Evolutionary conservation across 1,284 basidiomycete species (phyloP).

Genomic region (Moniliophthora roreri): DNA sequence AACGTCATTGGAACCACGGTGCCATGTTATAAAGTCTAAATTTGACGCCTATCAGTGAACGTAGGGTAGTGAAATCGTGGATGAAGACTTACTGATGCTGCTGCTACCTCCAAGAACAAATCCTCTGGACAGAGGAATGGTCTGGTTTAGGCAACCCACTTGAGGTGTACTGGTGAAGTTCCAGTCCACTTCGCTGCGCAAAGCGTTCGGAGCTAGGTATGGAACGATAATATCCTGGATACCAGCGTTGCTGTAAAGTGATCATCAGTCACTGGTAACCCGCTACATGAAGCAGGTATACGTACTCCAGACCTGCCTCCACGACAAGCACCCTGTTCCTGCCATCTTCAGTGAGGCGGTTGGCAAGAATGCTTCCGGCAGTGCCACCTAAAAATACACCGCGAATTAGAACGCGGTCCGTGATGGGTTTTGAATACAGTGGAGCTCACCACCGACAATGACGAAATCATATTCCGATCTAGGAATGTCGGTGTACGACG

Average conservation of each 20-base stretch:
- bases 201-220: not conserved
- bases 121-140: constrained; percentile 1
- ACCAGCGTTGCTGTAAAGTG: not conserved
- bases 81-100: not conserved
- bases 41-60: not conserved
- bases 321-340: constrained; percentile 10
- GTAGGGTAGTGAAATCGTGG: not conserved
- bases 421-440: too few species aligned
- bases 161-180: constrained; percentile 7
- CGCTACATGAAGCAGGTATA: not conserved
- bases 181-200: constrained; percentile 1
- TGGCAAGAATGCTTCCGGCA: constrained; percentile 13
- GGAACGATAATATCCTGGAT: constrained; percentile 4
- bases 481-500: too few species aligned
- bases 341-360: constrained; percentile 10
- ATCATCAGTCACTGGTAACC: not conserved
- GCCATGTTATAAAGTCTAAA: constrained; percentile 27
- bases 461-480: constrained; percentile 3
- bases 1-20: constrained; percentile 27
- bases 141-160: constrained; percentile 1
- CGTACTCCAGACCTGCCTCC: constrained; percentile 11
- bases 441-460: constrained; percentile 1
- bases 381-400: constrained; percentile 10
- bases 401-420: too few species aligned
- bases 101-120: constrained; percentile 8